Conservation (phyloP, 768 basidiomycete species). For the Russula ochroleuca region DNA sequence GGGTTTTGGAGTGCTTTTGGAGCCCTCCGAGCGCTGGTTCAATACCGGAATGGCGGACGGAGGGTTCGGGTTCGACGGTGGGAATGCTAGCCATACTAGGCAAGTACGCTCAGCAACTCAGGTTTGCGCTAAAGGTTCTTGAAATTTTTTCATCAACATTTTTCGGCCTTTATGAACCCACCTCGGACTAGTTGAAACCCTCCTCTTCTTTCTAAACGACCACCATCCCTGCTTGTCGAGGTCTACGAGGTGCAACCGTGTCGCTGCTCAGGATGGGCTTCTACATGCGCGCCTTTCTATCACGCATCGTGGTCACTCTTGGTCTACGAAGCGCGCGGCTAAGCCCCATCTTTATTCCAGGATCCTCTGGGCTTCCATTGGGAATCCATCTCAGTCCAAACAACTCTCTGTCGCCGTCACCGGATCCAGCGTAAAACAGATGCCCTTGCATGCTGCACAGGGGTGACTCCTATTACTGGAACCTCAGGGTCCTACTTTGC, state of each 20-base stretch:
- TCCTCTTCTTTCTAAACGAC: constrained; percentile 13
- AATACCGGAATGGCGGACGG: too few relatives aligned
- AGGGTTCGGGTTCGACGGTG: constrained; percentile 7
- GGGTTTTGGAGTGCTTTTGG: not conserved
- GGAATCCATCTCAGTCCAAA: constrained; percentile 9
- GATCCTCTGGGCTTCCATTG: constrained; percentile 19
- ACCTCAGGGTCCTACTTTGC: not conserved
- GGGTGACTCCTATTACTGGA: constrained; percentile 13
- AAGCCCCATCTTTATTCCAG: not conserved
- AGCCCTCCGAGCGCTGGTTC: not conserved
- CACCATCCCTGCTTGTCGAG: constrained; percentile 11
- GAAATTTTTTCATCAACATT: constrained; percentile 29
- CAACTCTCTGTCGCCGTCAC: constrained; percentile 7
- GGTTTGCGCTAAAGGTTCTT: constrained; percentile 22
- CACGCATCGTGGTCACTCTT: constrained; percentile 4
- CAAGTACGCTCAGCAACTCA: constrained; percentile 13
- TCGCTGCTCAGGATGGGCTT: constrained; percentile 1
- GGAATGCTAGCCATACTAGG: constrained; percentile 19
- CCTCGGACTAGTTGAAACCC: constrained; percentile 1
- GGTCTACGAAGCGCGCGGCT: constrained; percentile 17
- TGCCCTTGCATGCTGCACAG: not conserved
- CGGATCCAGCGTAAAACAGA: not conserved
- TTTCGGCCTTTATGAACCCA: constrained; percentile 26
- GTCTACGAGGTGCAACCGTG: not conserved
- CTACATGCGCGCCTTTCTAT: constrained; percentile 3